These are phyloP conservation scores for Penicillium atrosanguineum DNA, from an alignment of 495 filamentous ascomycete genomes.

Conservation along the genomic window DNA sequence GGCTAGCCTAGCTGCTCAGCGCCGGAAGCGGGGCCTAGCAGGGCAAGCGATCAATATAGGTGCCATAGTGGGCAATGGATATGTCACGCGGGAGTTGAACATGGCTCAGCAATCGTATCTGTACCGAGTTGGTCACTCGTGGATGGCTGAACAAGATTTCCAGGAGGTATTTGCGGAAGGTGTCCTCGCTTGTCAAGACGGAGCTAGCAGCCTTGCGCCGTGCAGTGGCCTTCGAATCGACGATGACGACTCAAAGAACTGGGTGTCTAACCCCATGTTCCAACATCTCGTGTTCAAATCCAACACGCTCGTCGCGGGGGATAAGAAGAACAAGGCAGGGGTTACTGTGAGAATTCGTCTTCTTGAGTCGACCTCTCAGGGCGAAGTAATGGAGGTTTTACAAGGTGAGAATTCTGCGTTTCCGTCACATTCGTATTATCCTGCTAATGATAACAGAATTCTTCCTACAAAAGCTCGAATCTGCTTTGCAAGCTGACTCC, in stretches of 20 bases:
- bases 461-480: conserved; percentile 10
- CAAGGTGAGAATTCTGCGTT: conserved; percentile 3
- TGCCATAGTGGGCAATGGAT: conserved; percentile 55
- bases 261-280: conserved; percentile 27
- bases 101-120: conserved; percentile 25
- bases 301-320: conserved; percentile 10
- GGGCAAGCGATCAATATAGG: conserved; percentile 55
- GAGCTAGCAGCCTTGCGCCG: not conserved
- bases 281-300: conserved; percentile 22
- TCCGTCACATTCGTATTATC: too few relatives aligned
- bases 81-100: conserved; percentile 34
- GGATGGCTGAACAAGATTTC: conserved; percentile 58
- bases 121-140: conserved; percentile 27
- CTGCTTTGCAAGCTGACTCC: conserved; percentile 11
- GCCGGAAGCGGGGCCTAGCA: conserved; percentile 32
- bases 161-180: conserved; percentile 61
- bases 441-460: not conserved
- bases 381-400: conserved; percentile 12
- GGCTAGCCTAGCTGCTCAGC: conserved; percentile 38
- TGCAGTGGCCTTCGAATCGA: conserved; percentile 26
- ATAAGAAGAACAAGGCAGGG: conserved; percentile 15
- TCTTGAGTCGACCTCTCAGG: conserved; percentile 11
- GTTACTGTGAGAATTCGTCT: conserved; percentile 26
- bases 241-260: conserved; percentile 31
- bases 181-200: conserved; percentile 29